Conservation (phyloP, 495 filamentous ascomycete genomes). For the Copromyces sp. region DNA sequence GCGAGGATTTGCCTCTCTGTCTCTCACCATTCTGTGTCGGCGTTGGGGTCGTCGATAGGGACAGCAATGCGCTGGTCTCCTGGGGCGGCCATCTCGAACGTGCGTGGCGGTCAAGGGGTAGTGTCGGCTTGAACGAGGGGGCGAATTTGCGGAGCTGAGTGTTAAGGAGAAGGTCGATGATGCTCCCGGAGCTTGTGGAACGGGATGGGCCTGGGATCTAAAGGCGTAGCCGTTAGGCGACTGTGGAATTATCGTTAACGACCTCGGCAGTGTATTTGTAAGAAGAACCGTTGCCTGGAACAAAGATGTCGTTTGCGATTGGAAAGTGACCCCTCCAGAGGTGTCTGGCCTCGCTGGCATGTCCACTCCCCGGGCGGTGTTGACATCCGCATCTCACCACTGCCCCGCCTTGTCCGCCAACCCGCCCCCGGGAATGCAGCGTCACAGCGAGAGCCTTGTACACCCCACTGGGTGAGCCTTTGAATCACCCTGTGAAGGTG, state of each 20-base stretch:
- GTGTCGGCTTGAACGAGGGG: neutral
- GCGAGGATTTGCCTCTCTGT: neutral
- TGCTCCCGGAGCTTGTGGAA: neutral
- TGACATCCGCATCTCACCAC: neutral
- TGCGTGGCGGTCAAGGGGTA: neutral
- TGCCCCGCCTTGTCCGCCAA: neutral
- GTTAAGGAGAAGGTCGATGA: neutral
- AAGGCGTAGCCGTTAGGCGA: neutral
- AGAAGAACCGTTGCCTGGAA: neutral
- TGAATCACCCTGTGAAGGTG: neutral
- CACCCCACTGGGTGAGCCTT: neutral
- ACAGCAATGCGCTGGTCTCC: conserved; percentile 57
- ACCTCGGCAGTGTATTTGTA: neutral
- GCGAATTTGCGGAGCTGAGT: neutral
- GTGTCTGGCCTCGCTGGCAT: neutral
- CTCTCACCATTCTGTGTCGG: conserved; percentile 90
- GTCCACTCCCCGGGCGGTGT: neutral
- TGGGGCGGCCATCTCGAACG: conserved; percentile 58
- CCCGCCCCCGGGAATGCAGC: neutral
- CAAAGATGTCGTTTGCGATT: neutral
- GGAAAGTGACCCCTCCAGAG: neutral
- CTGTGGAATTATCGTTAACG: neutral
- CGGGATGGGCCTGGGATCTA: neutral
- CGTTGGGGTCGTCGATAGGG: conserved; percentile 88
- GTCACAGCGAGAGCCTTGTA: neutral